Base-by-base conservation (phyloP, 1,284 basidiomycete genomes). In the Trametes versicolor region DNA sequence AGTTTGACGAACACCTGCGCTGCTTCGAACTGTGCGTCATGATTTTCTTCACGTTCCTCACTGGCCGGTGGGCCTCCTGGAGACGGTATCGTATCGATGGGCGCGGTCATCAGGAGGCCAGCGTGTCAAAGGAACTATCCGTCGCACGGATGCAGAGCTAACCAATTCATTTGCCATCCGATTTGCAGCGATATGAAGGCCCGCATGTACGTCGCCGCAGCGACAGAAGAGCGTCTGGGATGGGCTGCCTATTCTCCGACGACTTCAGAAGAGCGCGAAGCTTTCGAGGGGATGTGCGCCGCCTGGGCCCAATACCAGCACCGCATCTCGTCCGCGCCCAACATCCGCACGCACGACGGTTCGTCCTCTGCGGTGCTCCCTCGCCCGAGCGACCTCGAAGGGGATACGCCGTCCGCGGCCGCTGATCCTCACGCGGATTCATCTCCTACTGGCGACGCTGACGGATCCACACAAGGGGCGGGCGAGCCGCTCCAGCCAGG, bases 131-230 rank as follows among this genome's bases (percentile, higher is more conserved):
- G 37, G 25, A 36, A 37, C 60, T 60, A 29, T 45, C 37, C 17
- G 17, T 51, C 47, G 15, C 36, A 23, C 27, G 52, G 51, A 62
- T 51, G 48, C 25, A 43, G 37, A 49, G 41, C 65, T 67, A 25
- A 67, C 60, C 45, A 37, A 49, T 63, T 58, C 47, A 62, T 60
- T 41, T 39, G 15, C 52, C 54, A 32, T 27, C 55, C 39, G 55
- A 62, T 57, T 23, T 60, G 48, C 65, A 90, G 88, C 73, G 89
- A 91, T 74, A 90, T 90, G 88, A 79, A 82, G 62, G 84, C 89
- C 67, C 81, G 83, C 64, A 84, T 85, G 65, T 77, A 78, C 12
- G 74, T 89, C 12, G 79, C 79, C 32, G 72, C 75, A 62, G 80
- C 81, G 10, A 74, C 88, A 6, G 75, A 82, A 60, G 80, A 83